A percentile compares a stretch with the other conserved stretches of the same genome.
Evolutionary conservation across 2,329 filamentous ascomycete species (phyloP).

Genomic region (Albophoma yamanashiensis): DNA sequence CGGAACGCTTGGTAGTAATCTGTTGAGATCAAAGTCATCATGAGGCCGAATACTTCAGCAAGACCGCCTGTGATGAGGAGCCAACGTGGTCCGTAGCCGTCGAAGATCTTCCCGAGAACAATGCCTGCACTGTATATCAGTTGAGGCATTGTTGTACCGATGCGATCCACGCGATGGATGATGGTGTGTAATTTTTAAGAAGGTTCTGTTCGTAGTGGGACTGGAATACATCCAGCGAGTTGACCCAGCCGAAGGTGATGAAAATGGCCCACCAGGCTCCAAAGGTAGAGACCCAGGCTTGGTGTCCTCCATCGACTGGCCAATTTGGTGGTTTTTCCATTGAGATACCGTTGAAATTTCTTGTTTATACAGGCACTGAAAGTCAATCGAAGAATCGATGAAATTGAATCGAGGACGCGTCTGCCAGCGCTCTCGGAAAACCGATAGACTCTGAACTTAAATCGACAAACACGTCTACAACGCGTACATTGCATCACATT

Average conservation of each 20-base stretch:
- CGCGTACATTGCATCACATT: not conserved
- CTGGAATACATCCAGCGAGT: not conserved
- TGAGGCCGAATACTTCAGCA: not conserved
- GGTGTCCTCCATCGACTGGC: not conserved
- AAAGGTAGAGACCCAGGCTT: not conserved
- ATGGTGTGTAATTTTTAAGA: not conserved
- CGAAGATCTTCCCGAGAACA: not conserved
- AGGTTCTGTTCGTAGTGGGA: not conserved
- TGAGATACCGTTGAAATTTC: not conserved
- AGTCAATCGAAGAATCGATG: not conserved
- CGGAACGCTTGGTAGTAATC: not conserved
- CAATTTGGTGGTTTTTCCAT: not conserved
- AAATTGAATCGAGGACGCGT: not conserved
- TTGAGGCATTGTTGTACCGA: not conserved
- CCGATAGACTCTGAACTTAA: not conserved
- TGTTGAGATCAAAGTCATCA: not conserved
- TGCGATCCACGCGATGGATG: not conserved
- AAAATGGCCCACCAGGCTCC: not conserved
- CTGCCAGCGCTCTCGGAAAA: not conserved
- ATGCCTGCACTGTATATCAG: not conserved
- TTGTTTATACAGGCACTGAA: not conserved
- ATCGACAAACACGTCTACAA: not conserved
- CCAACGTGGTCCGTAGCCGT: not conserved
- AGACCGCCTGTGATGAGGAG: not conserved
- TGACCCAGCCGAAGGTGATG: not conserved